Evolutionary conservation across 352 stramenopile species (phyloP), one percentile per base, ranked within the genome.

Genomic region (Globisporangium nodosum): DNA sequence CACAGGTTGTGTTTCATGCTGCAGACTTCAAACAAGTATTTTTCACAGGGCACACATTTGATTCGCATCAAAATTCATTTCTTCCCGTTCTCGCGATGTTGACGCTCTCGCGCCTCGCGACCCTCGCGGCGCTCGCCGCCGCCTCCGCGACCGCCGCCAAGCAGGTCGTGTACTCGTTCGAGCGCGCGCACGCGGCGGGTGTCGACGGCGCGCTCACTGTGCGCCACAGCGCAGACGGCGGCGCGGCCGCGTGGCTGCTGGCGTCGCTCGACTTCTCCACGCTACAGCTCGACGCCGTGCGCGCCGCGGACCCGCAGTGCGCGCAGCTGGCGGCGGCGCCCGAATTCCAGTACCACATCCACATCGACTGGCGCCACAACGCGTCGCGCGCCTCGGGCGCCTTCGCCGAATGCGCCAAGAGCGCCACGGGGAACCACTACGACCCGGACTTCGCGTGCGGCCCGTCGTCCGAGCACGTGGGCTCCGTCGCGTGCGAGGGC

Each of bases 391-490:
- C 58, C 5, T 80, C 70, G 15, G 65, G 63, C 13, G 58, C 62
- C 12, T 68, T 78, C 39, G 61, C 51, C 0, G 48, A 69, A n/a
- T 85, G 74, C 58, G 61, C 58, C 18, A 61, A 65, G 21, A 48
- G 62, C 3, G 45, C 58, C 30, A 69, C 70, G 6, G 72, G 57
- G 40, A 76, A 78, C 64, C 74, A 81, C 64, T 82, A 75, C 63
- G 74, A 85, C 55, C 70, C 74, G 6, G 39, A 58, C 12, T 52
- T 56, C 5, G 72, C 70, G 5, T 85, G 74, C n/a, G 72, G 72
- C 0, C 62, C 72, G 0, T 68, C 61, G 18, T 84, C 74, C 11
- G 69, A 84, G 69, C 66, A 66, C 54, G 66, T 33, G 4, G 58
- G 57, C 9, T 63, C 64, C 1, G n/a, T 53, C 0, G 47, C 63